Base-by-base conservation (phyloP, 192 early-diverging fungal genomes). In the Dispira simplex region DNA sequence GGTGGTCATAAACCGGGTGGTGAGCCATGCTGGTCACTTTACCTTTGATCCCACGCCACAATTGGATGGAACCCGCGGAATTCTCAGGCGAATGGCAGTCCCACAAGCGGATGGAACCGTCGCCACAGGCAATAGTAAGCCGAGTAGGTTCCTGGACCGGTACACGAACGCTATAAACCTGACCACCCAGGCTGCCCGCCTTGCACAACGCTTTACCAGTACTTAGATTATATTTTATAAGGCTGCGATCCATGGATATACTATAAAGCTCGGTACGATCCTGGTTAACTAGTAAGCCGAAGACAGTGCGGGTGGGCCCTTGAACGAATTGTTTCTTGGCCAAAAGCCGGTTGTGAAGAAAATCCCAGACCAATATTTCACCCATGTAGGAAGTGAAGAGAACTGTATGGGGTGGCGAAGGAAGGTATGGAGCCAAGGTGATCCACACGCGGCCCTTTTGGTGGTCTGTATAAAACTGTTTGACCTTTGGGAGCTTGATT, bases 61-160 rank as follows among this genome's bases (percentile, higher is more conserved):
- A 13, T 28, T 44, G 39, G 39, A 44, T 43, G 8, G 58, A 27
- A 18, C 6, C 18, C 32, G 8, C 1, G 13, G 58, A 18, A 21
- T 60, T 18, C 9, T 8, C 28, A 8, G 39, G 58, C 26, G 32
- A 44, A 18, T 10, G 8, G 25, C 13, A 27, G 12, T 60, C 10
- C 58, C 58, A 60, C 16, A 60, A 14, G 11, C 58, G 25, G 43
- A 60, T 60, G 32, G 58, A 44, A 13, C 58, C 58, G 39, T 60
- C 58, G 1, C 58, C 58, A 43, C 58, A 60, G 25, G 58, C 58
- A 18, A 60, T 44, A 1, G 43, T 44, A 27, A 44, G 14, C 2
- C 58, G 58, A n/a, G 32, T 44, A 18, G 58, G 58, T 11, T 60
- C 58, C 43, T 18, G 27, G 58, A 6, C 25, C 6, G 58, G 18